These are phyloP conservation scores for Pichia sp. DNA, from an alignment of 1,139 yeast species.

Conservation along the genomic window DNA sequence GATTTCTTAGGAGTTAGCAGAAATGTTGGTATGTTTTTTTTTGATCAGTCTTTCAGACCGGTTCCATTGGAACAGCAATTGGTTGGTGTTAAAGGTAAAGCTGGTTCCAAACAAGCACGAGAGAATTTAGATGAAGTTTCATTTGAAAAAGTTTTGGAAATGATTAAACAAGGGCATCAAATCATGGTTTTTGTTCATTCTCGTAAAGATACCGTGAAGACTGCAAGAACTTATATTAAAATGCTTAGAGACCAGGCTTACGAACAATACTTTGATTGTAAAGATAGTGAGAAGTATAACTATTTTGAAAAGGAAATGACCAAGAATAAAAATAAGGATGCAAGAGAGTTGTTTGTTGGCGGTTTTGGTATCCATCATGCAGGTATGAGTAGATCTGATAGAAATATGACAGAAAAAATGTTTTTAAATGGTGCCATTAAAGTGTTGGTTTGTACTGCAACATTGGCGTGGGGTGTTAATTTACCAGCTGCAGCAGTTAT, in stretches of 20 bases:
- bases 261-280: conserved; percentile 52
- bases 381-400: conserved; percentile 88
- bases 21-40: conserved; percentile 85
- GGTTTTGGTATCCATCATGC: conserved; percentile 98
- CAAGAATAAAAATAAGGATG: conserved; percentile 70
- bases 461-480: conserved; percentile 99
- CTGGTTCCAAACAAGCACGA: conserved; percentile 64
- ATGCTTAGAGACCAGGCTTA: conserved; percentile 61
- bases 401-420: conserved; percentile 85
- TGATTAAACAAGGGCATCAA: conserved; percentile 68
- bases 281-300: conserved; percentile 41
- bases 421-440: conserved; percentile 81
- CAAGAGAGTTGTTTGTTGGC: conserved; percentile 68
- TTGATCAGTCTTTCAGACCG: conserved; percentile 90
- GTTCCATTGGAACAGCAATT: conserved; percentile 88
- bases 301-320: conserved; percentile 60
- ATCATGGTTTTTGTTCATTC: conserved; percentile 98
- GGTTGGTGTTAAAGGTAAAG: conserved; percentile 82
- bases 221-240: conserved; percentile 66
- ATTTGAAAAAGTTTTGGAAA: conserved; percentile 68
- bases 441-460: conserved; percentile 93
- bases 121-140: conserved; percentile 73
- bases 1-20: conserved; percentile 91
- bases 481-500: conserved; percentile 97
- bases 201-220: conserved; percentile 83